Conservation (phyloP, 2,329 filamentous ascomycete species). For the Alternaria sp. region DNA sequence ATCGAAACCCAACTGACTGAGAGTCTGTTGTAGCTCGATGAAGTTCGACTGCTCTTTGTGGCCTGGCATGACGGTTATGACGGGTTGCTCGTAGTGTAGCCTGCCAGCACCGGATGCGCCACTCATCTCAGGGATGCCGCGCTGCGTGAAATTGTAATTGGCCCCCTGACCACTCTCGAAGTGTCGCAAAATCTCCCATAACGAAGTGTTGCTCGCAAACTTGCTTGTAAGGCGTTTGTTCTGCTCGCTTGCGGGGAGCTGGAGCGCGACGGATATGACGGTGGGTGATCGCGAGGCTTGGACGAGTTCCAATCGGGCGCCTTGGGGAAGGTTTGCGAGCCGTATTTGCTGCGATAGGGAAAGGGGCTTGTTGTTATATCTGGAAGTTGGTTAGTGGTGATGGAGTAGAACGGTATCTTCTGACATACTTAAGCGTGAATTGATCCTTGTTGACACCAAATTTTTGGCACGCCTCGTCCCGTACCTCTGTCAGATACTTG, state of each 20-base stretch:
- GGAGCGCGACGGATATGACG: constrained; percentile 86
- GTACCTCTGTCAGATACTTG: constrained; percentile 83
- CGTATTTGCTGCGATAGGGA: constrained; percentile 87
- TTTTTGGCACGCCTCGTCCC: constrained; percentile 87
- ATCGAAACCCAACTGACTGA: constrained; percentile 87
- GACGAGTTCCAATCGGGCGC: constrained; percentile 92
- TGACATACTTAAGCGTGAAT: constrained; percentile 78
- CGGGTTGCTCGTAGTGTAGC: constrained; percentile 86
- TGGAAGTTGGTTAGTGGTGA: constrained; percentile 22
- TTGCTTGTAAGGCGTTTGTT: constrained; percentile 79
- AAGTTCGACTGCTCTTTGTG: constrained; percentile 76
- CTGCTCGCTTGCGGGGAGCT: constrained; percentile 65
- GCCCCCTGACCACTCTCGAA: constrained; percentile 71
- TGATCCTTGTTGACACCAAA: constrained; percentile 75
- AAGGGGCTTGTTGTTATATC: constrained; percentile 77
- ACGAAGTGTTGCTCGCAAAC: constrained; percentile 83
- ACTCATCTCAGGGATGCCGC: constrained; percentile 73
- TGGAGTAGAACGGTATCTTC: neutral
- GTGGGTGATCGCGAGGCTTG: constrained; percentile 85
- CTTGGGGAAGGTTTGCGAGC: constrained; percentile 80
- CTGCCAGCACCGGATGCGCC: constrained; percentile 69
- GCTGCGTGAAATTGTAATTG: constrained; percentile 79
- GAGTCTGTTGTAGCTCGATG: constrained; percentile 83
- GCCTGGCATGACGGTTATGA: constrained; percentile 78
- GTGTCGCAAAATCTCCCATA: constrained; percentile 90